Evolutionary conservation across 805 yeast species (phyloP), one percentile per base, ranked within the genome.

Genomic region (Teunomyces cretensis): DNA sequence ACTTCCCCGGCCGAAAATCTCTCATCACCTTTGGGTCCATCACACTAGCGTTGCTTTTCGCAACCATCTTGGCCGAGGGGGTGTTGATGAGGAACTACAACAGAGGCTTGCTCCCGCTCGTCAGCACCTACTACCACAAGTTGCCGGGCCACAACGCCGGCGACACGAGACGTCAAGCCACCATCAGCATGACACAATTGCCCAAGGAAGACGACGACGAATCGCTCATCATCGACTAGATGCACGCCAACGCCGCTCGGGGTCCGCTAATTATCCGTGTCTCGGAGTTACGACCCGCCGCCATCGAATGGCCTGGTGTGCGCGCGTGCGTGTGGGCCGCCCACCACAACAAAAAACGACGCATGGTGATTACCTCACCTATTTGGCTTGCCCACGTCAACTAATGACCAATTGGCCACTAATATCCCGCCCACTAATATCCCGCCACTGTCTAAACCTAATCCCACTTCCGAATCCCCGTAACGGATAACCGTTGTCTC

Each of bases 1-100:
- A 68, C 48, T 74, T 75, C 51, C 72, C 78, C 0, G 76, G 79
- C 1, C 55, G 78, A 27, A 73, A 69, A 43, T 70, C 78, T 13
- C 57, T 76, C 31, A 62, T 76, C 4, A 54, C 68, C 0, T 76
- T 76, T 55, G 79, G 78, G 1, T 70, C 65, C 6, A 54, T 76
- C 27, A 71, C 78, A 1, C 49, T 74, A 7, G 47, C 70, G 4
- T 58, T 75, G 17, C 53, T 76, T 31, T n/a, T 66, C 8, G 49
- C 60, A 2, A 68, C 78, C 3, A 57, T 74, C 2, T 50, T 43
- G 9, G 40, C 52, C 42, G 62, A 56, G 38, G 37, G 46, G 6
- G 17, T 43, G 33, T 45, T 55, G 31, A 33, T 54, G 15, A 17
- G 30, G 14, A 50, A 50, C 41, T 56, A 49, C 41, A 39, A 43